Evolutionary conservation across 495 filamentous ascomycete genomes (phyloP).

Genomic region (Chaetomium cochliodes): DNA sequence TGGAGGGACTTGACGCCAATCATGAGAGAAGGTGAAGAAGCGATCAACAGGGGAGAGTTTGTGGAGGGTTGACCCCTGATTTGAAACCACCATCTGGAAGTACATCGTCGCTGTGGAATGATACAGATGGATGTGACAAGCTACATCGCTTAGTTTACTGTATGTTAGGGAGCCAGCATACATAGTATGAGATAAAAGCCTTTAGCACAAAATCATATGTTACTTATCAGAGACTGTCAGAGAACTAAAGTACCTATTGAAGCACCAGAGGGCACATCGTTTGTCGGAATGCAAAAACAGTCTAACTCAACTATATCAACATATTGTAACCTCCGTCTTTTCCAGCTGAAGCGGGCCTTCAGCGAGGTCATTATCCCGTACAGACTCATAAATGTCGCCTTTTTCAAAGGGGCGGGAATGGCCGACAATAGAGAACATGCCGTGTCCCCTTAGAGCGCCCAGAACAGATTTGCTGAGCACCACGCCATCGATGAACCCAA

Average conservation of each 20-base stretch:
- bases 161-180: no score
- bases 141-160: no score
- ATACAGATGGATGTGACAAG: no score
- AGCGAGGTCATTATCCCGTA: slow-evolving; percentile 22
- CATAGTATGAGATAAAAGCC: no score
- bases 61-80: neutral
- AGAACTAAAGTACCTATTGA: no score
- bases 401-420: slow-evolving; percentile 18
- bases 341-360: slow-evolving; percentile 19
- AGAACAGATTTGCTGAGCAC: slow-evolving; percentile 17
- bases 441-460: neutral
- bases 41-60: neutral
- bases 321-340: slow-evolving; percentile 11
- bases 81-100: neutral
- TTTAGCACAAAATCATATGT: no score
- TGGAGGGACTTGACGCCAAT: neutral
- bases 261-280: no score
- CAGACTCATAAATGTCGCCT: slow-evolving; percentile 7
- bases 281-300: no score
- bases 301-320: neutral
- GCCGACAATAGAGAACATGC: slow-evolving; percentile 16
- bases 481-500: slow-evolving; percentile 32
- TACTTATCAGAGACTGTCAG: no score
- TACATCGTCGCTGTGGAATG: no score
- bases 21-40: neutral